Base-by-base conservation (phyloP, 2,329 filamentous ascomycete genomes). In the Colletotrichum simmondsii region DNA sequence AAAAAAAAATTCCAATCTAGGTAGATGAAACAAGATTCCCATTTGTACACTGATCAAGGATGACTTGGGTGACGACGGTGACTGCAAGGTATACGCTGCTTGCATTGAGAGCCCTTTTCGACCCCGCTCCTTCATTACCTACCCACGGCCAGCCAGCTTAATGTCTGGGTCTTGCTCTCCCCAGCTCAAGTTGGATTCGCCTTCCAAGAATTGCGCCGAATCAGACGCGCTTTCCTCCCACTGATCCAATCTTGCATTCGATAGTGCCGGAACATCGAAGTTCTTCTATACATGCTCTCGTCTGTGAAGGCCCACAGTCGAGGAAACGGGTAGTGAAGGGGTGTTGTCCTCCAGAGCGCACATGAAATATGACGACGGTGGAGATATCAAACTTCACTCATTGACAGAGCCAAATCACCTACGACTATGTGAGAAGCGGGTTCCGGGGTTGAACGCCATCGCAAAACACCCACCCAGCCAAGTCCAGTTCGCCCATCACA, bases 11-110 rank as follows among this genome's bases (percentile, higher is more conserved):
- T 37, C 24, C 22, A 60, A 67, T 24, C 4, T 71, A 66, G 54
- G 24, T 68, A 71, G 24, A 19, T 67, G 6, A 71, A 12, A 56
- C 4, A 70, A 35, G 35, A 61, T 57, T 42, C 32, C 56, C 64
- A 62, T 19, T 68, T 12, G 14, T 71, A 49, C 4, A 49, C 42
- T 49, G 42, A 19, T 8, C 11, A 49, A 49, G 19, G 37, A 42
- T 1, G 16, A 42, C 37, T 19, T 42, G 32, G 1, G 37, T 42
- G 37, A 42, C 37, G 16, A 42, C 5, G 37, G 5, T 49, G 42
- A n/a, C 42, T 49, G 19, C 19, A 49, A n/a, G 19, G 42, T 22
- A 22, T n/a, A 0, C 19, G 42, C 19, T 11, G 7, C 19, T 49
- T 49, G 16, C 16, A 46, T 8, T 46, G 42, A 46, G 42, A 6